Percentiles rank a stretch among this genome's conserved stretches.
Evolutionary conservation across 495 filamentous ascomycete species (phyloP).

Genomic region (Penicillium daleae): DNA sequence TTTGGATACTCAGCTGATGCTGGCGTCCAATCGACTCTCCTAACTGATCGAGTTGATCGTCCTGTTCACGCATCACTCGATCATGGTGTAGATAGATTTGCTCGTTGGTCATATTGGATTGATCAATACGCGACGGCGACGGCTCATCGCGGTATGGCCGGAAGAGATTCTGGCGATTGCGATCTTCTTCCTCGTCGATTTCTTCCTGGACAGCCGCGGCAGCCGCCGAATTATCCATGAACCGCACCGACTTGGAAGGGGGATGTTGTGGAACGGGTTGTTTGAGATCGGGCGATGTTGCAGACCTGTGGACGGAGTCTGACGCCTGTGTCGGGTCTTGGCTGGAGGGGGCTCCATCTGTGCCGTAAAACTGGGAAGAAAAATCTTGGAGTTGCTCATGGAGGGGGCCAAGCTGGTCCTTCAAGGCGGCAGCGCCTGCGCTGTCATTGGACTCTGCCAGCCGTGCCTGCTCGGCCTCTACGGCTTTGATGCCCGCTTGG

Average conservation of each 20-base stretch:
- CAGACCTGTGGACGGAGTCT: slow-evolving; percentile 62
- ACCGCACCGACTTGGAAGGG: slow-evolving; percentile 82
- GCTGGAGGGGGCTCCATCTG: slow-evolving; percentile 58
- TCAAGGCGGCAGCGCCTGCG: slow-evolving; percentile 59
- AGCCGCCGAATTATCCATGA: slow-evolving; percentile 67
- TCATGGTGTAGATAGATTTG: slow-evolving; percentile 87
- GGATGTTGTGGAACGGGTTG: slow-evolving; percentile 53
- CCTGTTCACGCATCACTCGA: slow-evolving; percentile 79
- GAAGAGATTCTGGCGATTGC: slow-evolving; percentile 65
- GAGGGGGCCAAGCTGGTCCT: slow-evolving; percentile 68
- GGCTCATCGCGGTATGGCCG: slow-evolving; percentile 64
- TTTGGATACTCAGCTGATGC: slow-evolving; percentile 90
- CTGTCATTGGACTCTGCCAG: slow-evolving; percentile 64
- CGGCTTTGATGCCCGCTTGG: slow-evolving; percentile 75
- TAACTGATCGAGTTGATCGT: slow-evolving; percentile 87
- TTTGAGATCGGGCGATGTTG: slow-evolving; percentile 46
- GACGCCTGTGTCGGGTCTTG: slow-evolving; percentile 65
- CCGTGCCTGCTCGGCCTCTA: slow-evolving; percentile 68
- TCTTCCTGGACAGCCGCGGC: slow-evolving; percentile 41
- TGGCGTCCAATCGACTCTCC: slow-evolving; percentile 88
- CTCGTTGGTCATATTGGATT: slow-evolving; percentile 71
- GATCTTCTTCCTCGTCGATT: slow-evolving; percentile 52
- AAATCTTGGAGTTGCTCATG: slow-evolving; percentile 62
- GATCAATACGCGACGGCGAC: slow-evolving; percentile 63
- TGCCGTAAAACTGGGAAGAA: slow-evolving; percentile 63